Evolutionary conservation across 1,284 basidiomycete species (phyloP).

Genomic region (Volvariella volvacea): DNA sequence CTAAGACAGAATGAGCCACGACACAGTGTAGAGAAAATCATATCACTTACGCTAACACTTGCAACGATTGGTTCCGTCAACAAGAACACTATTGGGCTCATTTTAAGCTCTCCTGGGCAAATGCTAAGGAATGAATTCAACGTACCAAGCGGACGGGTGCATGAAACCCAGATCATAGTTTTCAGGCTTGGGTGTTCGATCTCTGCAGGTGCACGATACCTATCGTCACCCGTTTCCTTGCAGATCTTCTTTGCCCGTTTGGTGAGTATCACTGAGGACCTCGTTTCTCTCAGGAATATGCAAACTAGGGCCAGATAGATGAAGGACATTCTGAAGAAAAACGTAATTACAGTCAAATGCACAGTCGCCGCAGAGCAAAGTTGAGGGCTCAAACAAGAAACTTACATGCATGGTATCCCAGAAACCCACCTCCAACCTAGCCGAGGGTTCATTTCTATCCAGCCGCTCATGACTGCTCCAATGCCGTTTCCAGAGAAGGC

Average conservation of each 20-base stretch:
- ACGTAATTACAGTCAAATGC: neutral
- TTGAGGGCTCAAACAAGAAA: neutral
- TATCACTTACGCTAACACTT: slow-evolving; percentile 55
- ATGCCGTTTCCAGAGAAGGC: slow-evolving; percentile 56
- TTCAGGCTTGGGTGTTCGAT: slow-evolving; percentile 14
- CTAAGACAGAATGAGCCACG: slow-evolving; percentile 23
- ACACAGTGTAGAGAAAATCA: neutral
- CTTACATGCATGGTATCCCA: slow-evolving; percentile 62
- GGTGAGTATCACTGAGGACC: slow-evolving; percentile 40
- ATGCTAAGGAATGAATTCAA: neutral
- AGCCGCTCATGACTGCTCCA: slow-evolving; percentile 56
- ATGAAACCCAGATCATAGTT: neutral
- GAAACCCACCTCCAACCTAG: slow-evolving; percentile 77
- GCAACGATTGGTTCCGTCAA: slow-evolving; percentile 72
- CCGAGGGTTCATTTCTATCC: slow-evolving; percentile 52
- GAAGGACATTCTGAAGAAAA: neutral
- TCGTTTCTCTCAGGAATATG: slow-evolving; percentile 51
- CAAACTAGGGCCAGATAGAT: slow-evolving; percentile 4
- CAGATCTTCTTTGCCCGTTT: slow-evolving; percentile 26
- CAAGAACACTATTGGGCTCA: slow-evolving; percentile 40
- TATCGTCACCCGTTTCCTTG: slow-evolving; percentile 26
- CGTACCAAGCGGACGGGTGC: neutral
- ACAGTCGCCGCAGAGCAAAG: neutral
- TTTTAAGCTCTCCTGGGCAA: neutral
- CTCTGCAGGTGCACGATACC: slow-evolving; percentile 26